These are phyloP conservation scores for Arthrobotrys entomopaga DNA, from an alignment of 2,329 filamentous ascomycete species.

Conservation along the genomic window DNA sequence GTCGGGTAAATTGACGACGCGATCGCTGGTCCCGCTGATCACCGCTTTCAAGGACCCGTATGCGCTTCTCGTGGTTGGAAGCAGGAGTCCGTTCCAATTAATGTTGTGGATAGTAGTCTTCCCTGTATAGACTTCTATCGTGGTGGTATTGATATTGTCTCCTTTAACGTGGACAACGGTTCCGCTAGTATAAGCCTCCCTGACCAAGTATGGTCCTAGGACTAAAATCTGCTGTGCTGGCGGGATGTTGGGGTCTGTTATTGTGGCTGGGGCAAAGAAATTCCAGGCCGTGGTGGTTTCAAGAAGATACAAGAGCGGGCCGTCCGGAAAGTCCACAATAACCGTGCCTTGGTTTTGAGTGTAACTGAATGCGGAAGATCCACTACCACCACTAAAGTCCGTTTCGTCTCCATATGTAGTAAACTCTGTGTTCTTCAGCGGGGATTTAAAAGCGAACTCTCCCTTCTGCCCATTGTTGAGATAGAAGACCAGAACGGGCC, in stretches of 20 bases:
- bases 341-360: slow-evolving; percentile 65
- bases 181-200: slow-evolving; percentile 61
- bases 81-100: slow-evolving; percentile 64
- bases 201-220: slow-evolving; percentile 64
- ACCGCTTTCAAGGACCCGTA: slow-evolving; percentile 65
- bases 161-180: slow-evolving; percentile 62
- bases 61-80: slow-evolving; percentile 62
- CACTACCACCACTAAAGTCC: slow-evolving; percentile 58
- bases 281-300: slow-evolving; percentile 68
- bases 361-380: slow-evolving; percentile 63
- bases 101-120: slow-evolving; percentile 62
- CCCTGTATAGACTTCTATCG: slow-evolving; percentile 64
- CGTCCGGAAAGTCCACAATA: slow-evolving; percentile 66
- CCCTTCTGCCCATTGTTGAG: slow-evolving; percentile 66
- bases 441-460: slow-evolving; percentile 66
- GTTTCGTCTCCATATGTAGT: slow-evolving; percentile 62
- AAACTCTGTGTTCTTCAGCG: slow-evolving; percentile 60
- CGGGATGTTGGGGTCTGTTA: slow-evolving; percentile 64
- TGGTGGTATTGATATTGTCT: slow-evolving; percentile 63
- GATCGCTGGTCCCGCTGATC: slow-evolving; percentile 62
- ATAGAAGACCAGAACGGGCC: slow-evolving; percentile 66
- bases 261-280: slow-evolving; percentile 68
- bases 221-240: slow-evolving; percentile 65
- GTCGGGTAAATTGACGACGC: slow-evolving; percentile 64
- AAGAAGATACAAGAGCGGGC: slow-evolving; percentile 67